A percentile compares a stretch with the other conserved stretches of the same genome.
Evolutionary conservation across 805 yeast genomes (phyloP).

Genomic region (Jamesozyma lodderae): DNA sequence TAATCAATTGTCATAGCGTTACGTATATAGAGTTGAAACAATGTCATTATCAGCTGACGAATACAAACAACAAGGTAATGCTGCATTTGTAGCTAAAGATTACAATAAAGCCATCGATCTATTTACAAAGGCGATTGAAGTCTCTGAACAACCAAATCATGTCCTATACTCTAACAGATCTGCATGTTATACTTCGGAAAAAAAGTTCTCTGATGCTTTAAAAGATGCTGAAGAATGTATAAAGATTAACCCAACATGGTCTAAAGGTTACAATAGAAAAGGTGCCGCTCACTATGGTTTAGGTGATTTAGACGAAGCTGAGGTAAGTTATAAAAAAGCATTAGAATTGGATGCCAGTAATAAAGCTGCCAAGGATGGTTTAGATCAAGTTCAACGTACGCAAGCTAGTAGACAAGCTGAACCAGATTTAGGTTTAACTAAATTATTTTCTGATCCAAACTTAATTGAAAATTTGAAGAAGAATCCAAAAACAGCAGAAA

Average conservation of each 20-base stretch:
- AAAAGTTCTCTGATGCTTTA: constrained; percentile 64
- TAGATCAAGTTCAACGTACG: constrained; percentile 59
- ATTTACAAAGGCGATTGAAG: constrained; percentile 82
- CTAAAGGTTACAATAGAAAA: constrained; percentile 88
- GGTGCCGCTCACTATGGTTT: constrained; percentile 92
- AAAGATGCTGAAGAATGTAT: constrained; percentile 81
- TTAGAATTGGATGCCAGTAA: constrained; percentile 72
- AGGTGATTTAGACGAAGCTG: constrained; percentile 70
- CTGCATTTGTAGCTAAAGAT: constrained; percentile 83
- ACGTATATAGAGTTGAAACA: no score
- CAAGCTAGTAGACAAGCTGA: constrained; percentile 39
- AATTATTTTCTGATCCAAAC: constrained; percentile 73
- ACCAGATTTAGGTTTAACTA: constrained; percentile 70
- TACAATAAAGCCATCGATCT: constrained; percentile 68
- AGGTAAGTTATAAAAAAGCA: constrained; percentile 63
- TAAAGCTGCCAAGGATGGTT: constrained; percentile 80
- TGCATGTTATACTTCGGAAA: constrained; percentile 76
- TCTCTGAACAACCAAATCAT: constrained; percentile 75
- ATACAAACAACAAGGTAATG: constrained; percentile 86
- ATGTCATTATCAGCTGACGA: constrained; percentile 46
- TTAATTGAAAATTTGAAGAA: constrained; percentile 62
- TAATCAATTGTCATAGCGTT: no score
- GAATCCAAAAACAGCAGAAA: constrained; percentile 81
- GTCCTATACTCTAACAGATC: constrained; percentile 91
- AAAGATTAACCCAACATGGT: constrained; percentile 77